Percentiles rank a stretch among this genome's conserved stretches.
phyloP scores from a whole-genome alignment of 176 grass and related monocot species.

The Raddia distichophylla region DNA sequence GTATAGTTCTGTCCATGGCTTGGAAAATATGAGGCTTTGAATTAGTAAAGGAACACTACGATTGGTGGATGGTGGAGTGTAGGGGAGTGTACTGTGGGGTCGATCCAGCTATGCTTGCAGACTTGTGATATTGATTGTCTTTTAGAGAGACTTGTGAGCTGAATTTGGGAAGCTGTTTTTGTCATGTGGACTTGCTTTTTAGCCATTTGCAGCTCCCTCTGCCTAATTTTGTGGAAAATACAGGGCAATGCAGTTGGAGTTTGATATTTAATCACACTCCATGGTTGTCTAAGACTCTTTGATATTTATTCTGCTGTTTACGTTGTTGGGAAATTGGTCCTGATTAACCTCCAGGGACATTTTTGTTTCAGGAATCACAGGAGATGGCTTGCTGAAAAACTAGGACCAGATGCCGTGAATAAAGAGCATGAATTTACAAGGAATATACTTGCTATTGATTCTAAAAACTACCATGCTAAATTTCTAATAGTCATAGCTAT shows the following conservation, averaged over 20 bases:
- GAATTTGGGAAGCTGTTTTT: not conserved
- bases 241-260: not conserved
- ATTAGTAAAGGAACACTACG: not conserved
- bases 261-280: not conserved
- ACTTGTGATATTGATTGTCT: not conserved
- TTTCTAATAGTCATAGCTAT: not conserved
- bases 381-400: constrained; percentile 95
- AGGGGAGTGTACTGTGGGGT: not conserved
- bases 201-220: not conserved
- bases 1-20: not conserved
- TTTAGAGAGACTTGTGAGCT: not conserved
- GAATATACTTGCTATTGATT: constrained; percentile 65
- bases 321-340: constrained; percentile 4
- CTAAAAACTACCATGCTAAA: constrained; percentile 87
- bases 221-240: not conserved
- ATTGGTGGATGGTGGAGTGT: not conserved
- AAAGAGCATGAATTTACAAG: constrained; percentile 81
- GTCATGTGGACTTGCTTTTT: not conserved
- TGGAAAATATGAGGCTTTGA: not conserved
- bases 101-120: not conserved
- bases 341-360: constrained; percentile 13
- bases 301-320: not conserved
- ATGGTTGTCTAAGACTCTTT: not conserved
- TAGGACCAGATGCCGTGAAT: constrained; percentile 68
- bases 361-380: constrained; percentile 76